A percentile compares a stretch with the other conserved stretches of the same genome.
phyloP scores from a whole-genome alignment of 176 grass and related monocot genomes.

The Otatea glauca region DNA sequence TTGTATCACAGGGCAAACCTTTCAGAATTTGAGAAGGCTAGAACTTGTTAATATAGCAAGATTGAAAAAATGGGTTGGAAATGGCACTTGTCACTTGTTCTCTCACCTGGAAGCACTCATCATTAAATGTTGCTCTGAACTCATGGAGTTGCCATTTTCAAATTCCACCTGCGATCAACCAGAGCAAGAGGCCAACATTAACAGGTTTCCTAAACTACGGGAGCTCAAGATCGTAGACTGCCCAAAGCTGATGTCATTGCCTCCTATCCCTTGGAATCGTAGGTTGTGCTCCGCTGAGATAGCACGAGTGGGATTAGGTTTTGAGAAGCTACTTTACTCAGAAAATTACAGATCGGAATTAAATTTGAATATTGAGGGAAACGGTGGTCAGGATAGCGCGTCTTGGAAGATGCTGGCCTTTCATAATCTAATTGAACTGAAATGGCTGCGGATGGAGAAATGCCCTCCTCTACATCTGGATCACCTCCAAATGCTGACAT shows the following conservation, averaged over 20 bases:
- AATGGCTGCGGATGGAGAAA: rapidly evolving
- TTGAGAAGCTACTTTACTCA: rapidly evolving
- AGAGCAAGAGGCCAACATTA: neutral
- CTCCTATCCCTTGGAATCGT: neutral
- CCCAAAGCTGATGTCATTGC: neutral
- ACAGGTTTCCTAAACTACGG: neutral
- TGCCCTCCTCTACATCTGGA: neutral
- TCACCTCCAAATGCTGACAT: neutral
- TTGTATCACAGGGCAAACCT: neutral
- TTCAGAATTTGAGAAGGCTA: neutral
- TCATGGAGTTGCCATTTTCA: neutral
- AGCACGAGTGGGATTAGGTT: rapidly evolving
- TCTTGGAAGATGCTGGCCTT: neutral
- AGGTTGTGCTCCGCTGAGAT: neutral
- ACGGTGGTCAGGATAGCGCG: rapidly evolving
- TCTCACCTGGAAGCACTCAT: neutral
- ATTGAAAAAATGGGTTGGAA: neutral
- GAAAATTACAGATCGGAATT: rapidly evolving
- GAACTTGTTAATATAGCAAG: neutral
- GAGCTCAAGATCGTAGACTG: neutral
- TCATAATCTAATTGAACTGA: neutral
- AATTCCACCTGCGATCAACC: rapidly evolving
- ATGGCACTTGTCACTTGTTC: neutral
- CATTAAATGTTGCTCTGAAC: neutral
- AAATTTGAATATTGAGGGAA: rapidly evolving